These are phyloP conservation scores for Pleurotus pulmonarius DNA, from an alignment of 768 basidiomycete species.

Conservation along the genomic window DNA sequence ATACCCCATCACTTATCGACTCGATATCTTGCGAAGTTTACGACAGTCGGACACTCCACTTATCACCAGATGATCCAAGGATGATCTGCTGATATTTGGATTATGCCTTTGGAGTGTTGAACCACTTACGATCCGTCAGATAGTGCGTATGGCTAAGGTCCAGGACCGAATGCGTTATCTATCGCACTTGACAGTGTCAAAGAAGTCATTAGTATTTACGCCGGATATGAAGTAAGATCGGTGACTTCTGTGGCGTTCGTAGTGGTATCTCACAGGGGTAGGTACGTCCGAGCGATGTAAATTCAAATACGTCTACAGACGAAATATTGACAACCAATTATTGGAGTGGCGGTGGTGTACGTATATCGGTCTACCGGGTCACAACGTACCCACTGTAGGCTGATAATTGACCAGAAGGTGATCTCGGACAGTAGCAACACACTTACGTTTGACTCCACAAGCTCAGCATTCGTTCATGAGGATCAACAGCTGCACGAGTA, in stretches of 20 bases:
- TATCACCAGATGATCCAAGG: not conserved
- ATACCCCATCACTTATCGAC: not conserved
- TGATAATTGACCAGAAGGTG: too few species aligned
- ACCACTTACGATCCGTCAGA: not conserved
- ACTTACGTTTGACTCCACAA: too few species aligned
- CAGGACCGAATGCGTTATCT: slow-evolving; percentile 1
- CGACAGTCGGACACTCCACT: not conserved
- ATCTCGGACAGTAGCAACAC: too few species aligned
- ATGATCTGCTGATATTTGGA: slow-evolving; percentile 2
- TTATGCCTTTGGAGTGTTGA: too few species aligned
- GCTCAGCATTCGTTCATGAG: too few species aligned
- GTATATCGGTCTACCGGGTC: too few species aligned
- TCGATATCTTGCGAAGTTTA: not conserved
- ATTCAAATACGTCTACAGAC: not conserved
- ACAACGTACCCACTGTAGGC: too few species aligned
- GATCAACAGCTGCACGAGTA: too few species aligned
- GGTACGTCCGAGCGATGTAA: too few species aligned
- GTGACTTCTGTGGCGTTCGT: not conserved
- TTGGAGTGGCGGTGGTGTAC: too few species aligned
- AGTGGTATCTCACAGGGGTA: not conserved
- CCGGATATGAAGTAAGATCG: not conserved
- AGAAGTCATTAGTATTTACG: not conserved
- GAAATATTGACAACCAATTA: too few species aligned
- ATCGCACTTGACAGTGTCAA: not conserved
- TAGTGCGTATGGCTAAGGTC: not conserved